Evolutionary conservation across 192 early-diverging fungal species (phyloP), one percentile per base, ranked within the genome.

Genomic region (Backusella parvicylindrica): DNA sequence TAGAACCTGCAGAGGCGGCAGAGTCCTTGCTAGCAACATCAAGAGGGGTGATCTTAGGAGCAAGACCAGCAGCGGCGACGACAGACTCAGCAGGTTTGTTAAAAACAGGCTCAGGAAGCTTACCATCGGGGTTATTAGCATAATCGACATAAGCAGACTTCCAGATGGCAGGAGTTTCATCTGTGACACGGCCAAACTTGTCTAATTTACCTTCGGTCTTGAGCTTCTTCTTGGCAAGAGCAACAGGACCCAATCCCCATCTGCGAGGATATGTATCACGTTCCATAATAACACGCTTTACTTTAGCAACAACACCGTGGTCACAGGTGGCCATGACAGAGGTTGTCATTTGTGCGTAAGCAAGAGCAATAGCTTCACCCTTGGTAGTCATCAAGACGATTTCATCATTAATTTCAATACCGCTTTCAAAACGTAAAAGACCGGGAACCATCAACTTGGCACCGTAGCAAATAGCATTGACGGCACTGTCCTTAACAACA

Each of bases 231-330:
- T 99, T 99, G 84, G 95, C 92, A 80, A 90, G 87, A 23, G 98
- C 98, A 81, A 95, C 90, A 30, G 97, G 97, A 53, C 98, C 98
- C 74, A 99, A 86, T 18, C 98, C 98, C 98, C 98, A 99, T 77
- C 94, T 90, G 67, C 96, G 92, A 53, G 98, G 98, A 83, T 99
- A 99, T 6, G 98, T 98, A 85, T 99, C 98, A 64, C 98, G 93
- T 85, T 99, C 98, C 98, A 99, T 99, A 73, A 99, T 98, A 33
- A 99, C 98, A 78, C 98, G 93, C 93, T 99, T 99, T 81, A 99
- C 98, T 89, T 98, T 98, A 79, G 98, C 96, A 71, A 99, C 96
- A 12, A 98, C 96, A 64, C 81, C 81, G 49, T 83, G 81, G 43
- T 83, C 81, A 15, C 81, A 83, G 12, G 81, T 83, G 38, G 81